These are phyloP conservation scores for Phalaenopsis equestris DNA, from an alignment of 106 monocot genomes.

Conservation along the genomic window DNA sequence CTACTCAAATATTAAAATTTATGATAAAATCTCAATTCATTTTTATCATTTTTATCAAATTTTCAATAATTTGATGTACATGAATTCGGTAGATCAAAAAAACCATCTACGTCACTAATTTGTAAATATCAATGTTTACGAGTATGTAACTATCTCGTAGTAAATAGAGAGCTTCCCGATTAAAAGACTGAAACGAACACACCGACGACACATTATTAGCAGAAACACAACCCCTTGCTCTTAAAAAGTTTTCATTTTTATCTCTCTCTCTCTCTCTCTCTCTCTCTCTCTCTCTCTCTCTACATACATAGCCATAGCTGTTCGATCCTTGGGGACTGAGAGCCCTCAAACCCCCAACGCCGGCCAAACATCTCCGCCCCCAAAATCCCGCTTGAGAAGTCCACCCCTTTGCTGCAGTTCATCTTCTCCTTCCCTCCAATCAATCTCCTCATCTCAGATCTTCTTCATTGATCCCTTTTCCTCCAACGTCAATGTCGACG, in stretches of 20 bases:
- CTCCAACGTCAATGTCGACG: constrained; percentile 7
- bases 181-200: not conserved
- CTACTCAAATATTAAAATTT: too few species aligned
- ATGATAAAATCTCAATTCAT: too few species aligned
- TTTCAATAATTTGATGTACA: too few species aligned
- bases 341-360: not conserved
- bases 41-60: too few species aligned
- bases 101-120: too few species aligned
- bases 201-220: not conserved
- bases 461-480: not conserved
- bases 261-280: too few species aligned
- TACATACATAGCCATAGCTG: too few species aligned
- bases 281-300: not conserved
- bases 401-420: not conserved
- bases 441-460: not conserved
- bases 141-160: too few species aligned
- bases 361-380: not conserved
- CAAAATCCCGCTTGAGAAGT: not conserved
- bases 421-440: not conserved
- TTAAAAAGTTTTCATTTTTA: not conserved
- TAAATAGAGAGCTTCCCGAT: not conserved
- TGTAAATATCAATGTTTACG: too few species aligned
- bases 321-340: not conserved
- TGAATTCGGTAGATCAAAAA: too few species aligned
- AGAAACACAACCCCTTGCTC: not conserved